Base-by-base conservation (phyloP, 352 stramenopile genomes). In the Pythium volutum region DNA sequence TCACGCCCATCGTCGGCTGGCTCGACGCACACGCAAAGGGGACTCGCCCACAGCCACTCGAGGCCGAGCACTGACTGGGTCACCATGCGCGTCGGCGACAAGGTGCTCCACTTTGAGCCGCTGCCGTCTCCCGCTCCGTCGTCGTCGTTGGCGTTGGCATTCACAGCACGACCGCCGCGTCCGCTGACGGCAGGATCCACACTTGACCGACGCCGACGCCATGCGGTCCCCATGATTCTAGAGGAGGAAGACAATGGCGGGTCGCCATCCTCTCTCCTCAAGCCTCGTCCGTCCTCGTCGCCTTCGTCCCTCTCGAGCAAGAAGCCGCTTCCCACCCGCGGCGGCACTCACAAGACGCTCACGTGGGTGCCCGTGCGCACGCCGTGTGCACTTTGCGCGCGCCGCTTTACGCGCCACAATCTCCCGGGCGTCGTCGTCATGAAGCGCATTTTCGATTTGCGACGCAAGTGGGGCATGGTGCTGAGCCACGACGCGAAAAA, bases 391-490 rank as follows among this genome's bases (percentile, higher is more conserved):
- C 42, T 74, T 18, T 74, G 67, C 29, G 62, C 70, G 18, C 45
- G 61, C 3, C 61, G 67, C 4, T 70, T 70, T 29, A 55, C 31
- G 25, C 55, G 67, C 0, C 22, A 42, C 10, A 70, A 70, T 41
- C 41, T 74, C 2, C 67, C 62, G 10, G 67, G 62, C 45, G 57
- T 64, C 0, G 67, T 67, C 7, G 67, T 74, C 38, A 74, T 70
- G 62, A 74, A 74, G 36, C 55, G 67, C 11, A 58, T 74, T 20
- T 64, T 74, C 26, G 67, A 74, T 29, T 33, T 74, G 16, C 61
- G 62, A 0, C 56, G 62, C 11, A 66, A 70, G 34, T 74, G 67
- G 67, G 67, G 67, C 1, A 70, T 74, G 62, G 56, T 74, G 36
- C 62, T 74, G 31, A 36, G 31, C 4, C 56, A 70, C 34, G 58